Percentiles rank a stretch among this genome's conserved stretches.
Conservation (phyloP, 345 rosid species). For the Aquilaria sinensis region DNA sequence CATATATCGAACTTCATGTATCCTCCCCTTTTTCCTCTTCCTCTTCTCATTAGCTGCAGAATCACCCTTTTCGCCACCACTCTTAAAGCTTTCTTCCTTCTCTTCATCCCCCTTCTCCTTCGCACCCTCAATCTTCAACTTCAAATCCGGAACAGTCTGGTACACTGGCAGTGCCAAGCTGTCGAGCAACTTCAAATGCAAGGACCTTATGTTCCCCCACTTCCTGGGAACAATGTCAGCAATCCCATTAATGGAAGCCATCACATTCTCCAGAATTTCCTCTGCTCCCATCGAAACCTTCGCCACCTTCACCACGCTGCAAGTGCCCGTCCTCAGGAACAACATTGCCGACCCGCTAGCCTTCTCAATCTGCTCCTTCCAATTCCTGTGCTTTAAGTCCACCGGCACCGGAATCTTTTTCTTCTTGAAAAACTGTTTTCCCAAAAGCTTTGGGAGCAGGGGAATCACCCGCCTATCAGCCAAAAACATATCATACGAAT, state of each 20-base stretch:
- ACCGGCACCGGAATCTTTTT: slow-evolving; percentile 62
- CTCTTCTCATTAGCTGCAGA: slow-evolving; percentile 21
- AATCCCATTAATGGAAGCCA: slow-evolving; percentile 50
- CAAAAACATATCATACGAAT: slow-evolving; percentile 42
- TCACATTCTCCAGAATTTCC: slow-evolving; percentile 47
- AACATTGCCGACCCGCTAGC: slow-evolving; percentile 57
- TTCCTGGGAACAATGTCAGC: slow-evolving; percentile 57
- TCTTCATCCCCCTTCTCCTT: slow-evolving; percentile 17
- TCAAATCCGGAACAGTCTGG: slow-evolving; percentile 64
- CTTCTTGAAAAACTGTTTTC: slow-evolving; percentile 62
- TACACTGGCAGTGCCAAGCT: slow-evolving; percentile 74
- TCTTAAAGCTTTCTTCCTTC: slow-evolving; percentile 11
- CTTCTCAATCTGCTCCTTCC: slow-evolving; percentile 72
- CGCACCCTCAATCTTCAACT: slow-evolving; percentile 45
- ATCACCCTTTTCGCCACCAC: slow-evolving; percentile 14
- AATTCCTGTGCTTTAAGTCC: slow-evolving; percentile 62
- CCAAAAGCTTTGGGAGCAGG: slow-evolving; percentile 66
- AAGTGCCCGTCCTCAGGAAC: slow-evolving; percentile 62
- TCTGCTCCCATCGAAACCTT: slow-evolving; percentile 42
- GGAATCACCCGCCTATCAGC: slow-evolving; percentile 48
- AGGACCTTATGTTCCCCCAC: slow-evolving; percentile 65
- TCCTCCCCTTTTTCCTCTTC: slow-evolving; percentile 63
- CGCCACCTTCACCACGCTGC: slow-evolving; percentile 62
- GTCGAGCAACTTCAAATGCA: slow-evolving; percentile 61
- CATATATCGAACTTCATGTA: slow-evolving; percentile 75